phyloP scores from a whole-genome alignment of 2,329 filamentous ascomycete species.

The Septoria linicola region DNA sequence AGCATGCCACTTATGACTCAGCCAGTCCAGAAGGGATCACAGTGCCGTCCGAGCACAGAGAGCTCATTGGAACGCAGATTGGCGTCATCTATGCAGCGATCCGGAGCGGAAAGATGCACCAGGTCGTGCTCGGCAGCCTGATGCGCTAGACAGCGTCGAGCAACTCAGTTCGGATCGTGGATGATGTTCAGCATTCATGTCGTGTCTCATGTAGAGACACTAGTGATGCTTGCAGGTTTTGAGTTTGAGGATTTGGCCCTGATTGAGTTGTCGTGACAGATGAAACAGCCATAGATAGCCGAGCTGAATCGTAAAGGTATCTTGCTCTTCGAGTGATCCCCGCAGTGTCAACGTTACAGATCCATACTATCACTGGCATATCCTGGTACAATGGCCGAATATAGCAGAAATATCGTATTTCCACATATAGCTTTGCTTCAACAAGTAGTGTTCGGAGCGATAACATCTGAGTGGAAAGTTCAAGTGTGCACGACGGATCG shows the following conservation, averaged over 20 bases:
- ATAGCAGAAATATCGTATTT: not conserved
- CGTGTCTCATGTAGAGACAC: too few relatives aligned
- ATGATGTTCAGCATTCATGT: too few relatives aligned
- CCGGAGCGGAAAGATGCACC: constrained; percentile 21
- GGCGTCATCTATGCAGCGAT: constrained; percentile 31
- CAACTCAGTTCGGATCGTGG: too few relatives aligned
- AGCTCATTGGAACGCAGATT: constrained; percentile 26
- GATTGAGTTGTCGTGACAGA: not conserved
- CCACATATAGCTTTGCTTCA: constrained; percentile 3
- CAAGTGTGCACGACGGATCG: too few relatives aligned
- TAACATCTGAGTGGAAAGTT: too few relatives aligned
- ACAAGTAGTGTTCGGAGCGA: too few relatives aligned
- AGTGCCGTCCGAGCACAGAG: constrained; percentile 10
- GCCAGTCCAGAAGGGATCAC: constrained; percentile 16
- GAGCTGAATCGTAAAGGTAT: not conserved
- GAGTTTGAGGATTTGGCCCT: too few relatives aligned
- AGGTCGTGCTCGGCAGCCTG: constrained; percentile 10
- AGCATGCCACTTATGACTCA: constrained; percentile 27
- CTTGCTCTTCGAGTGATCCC: not conserved
- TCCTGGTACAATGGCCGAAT: not conserved
- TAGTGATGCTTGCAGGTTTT: too few relatives aligned
- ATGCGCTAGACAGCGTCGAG: not conserved
- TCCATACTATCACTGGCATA: too few relatives aligned
- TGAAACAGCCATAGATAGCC: constrained; percentile 1
- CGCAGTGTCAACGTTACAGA: not conserved